These are phyloP conservation scores for Apiospora pterosperma DNA, from an alignment of 2,329 filamentous ascomycete species.

Conservation along the genomic window DNA sequence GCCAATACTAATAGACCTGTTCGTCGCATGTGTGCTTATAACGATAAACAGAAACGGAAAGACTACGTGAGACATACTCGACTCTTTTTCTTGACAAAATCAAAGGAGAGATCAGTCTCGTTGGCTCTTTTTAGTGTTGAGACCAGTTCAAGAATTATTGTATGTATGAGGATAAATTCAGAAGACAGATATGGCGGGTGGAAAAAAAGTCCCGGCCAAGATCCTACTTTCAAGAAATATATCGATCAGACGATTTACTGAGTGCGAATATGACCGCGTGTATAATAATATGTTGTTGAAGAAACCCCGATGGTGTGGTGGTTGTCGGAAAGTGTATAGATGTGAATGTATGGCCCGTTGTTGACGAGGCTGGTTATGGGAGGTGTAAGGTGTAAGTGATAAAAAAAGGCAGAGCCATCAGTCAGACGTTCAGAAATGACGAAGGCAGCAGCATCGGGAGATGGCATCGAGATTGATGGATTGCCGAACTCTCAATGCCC, in stretches of 20 bases:
- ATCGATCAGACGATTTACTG: neutral
- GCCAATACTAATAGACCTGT: neutral
- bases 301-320: neutral
- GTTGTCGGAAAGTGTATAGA: neutral
- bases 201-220: neutral
- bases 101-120: neutral
- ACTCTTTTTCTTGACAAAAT: neutral
- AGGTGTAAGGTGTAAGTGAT: neutral
- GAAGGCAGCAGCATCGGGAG: neutral
- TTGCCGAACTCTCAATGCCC: neutral
- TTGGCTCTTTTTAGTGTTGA: neutral
- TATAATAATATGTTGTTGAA: neutral
- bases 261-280: neutral
- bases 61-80: neutral
- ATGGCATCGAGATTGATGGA: constrained; percentile 5
- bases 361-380: neutral
- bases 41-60: neutral
- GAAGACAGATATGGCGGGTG: neutral
- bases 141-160: neutral
- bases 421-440: neutral
- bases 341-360: neutral
- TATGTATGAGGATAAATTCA: neutral
- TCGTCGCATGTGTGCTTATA: neutral
- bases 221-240: neutral
- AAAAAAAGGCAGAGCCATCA: neutral